Evolutionary conservation across 768 basidiomycete species (phyloP).

Genomic region (Termitomyces sp.): DNA sequence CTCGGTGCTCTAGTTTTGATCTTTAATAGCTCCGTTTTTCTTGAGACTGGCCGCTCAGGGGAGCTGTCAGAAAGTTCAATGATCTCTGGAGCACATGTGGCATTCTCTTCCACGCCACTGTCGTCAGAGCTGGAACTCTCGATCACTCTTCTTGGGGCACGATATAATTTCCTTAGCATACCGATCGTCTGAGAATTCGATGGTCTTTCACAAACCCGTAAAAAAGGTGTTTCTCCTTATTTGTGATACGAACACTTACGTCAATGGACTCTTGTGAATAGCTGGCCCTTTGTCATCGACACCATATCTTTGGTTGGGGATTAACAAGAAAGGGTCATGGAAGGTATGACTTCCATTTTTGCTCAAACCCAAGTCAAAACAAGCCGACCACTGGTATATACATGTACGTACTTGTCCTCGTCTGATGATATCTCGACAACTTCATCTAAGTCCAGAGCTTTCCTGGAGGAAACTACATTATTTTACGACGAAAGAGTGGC

Average conservation of each 20-base stretch:
- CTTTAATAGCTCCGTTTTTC: slow-evolving; percentile 12
- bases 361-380: background rate
- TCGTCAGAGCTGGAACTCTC: slow-evolving; percentile 32
- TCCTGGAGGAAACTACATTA: background rate
- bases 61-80: slow-evolving; percentile 30
- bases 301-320: background rate
- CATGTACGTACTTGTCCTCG: slow-evolving; percentile 34
- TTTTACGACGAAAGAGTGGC: background rate
- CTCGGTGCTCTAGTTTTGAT: background rate
- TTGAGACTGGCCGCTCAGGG: slow-evolving; percentile 9
- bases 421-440: slow-evolving; percentile 60
- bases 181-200: background rate
- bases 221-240: background rate
- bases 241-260: background rate
- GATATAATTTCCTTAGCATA: slow-evolving; percentile 11
- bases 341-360: background rate
- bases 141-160: slow-evolving; percentile 27
- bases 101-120: slow-evolving; percentile 22
- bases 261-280: background rate
- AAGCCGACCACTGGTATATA: background rate
- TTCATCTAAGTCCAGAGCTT: slow-evolving; percentile 14
- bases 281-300: background rate
- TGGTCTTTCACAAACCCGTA: background rate
- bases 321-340: background rate
- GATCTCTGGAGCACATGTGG: slow-evolving; percentile 15